Evolutionary conservation across 2,329 filamentous ascomycete species (phyloP).

Genomic region (Fusarium sp.): DNA sequence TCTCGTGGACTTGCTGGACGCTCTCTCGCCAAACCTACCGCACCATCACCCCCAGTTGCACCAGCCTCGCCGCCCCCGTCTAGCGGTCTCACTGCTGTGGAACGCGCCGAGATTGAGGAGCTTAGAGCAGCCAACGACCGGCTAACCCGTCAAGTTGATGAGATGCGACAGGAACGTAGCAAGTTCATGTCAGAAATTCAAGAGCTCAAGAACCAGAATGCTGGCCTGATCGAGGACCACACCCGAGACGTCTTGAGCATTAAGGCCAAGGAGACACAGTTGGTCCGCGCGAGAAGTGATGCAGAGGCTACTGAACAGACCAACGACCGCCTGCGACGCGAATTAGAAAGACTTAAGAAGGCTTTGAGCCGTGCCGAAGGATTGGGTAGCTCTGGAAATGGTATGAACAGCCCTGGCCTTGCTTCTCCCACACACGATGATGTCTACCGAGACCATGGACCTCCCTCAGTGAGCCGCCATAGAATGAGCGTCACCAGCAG

Average conservation of each 20-base stretch:
- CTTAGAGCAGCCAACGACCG: constrained; percentile 85
- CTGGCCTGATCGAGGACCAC: constrained; percentile 95
- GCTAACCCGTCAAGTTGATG: constrained; percentile 78
- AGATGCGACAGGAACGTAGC: constrained; percentile 82
- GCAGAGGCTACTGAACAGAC: constrained; percentile 88
- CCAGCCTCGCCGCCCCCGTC: constrained; percentile 67
- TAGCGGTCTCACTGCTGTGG: constrained; percentile 78
- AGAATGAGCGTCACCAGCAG: constrained; percentile 72
- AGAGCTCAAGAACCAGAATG: constrained; percentile 96
- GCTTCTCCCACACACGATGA: constrained; percentile 68
- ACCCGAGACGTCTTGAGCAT: constrained; percentile 95
- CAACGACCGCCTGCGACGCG: constrained; percentile 83
- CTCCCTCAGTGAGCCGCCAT: constrained; percentile 55
- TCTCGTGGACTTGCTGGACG: constrained; percentile 86
- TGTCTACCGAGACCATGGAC: constrained; percentile 64
- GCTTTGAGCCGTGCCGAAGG: constrained; percentile 74
- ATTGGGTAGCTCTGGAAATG: constrained; percentile 50
- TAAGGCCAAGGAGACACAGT: constrained; percentile 97
- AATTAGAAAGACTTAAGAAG: constrained; percentile 93
- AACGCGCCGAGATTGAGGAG: constrained; percentile 92
- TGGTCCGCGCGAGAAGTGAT: constrained; percentile 90
- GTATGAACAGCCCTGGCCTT: constrained; percentile 53
- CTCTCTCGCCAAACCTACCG: constrained; percentile 80
- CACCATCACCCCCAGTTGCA: constrained; percentile 59
- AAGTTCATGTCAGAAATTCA: constrained; percentile 88